Base-by-base conservation (phyloP, 768 basidiomycete genomes). In the Russula griseocarnosa region DNA sequence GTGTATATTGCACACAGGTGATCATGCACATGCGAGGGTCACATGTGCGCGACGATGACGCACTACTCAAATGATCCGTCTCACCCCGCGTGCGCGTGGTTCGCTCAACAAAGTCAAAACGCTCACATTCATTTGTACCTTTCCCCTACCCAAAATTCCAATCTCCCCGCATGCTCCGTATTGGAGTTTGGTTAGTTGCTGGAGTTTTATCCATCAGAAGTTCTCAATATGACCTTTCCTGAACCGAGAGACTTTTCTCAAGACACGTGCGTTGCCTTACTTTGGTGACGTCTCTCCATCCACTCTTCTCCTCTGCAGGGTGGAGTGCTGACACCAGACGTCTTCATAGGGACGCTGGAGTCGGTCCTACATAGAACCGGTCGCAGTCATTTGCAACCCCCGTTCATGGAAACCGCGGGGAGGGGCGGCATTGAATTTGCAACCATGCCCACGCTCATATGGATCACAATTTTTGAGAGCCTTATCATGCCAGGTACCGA, bases 11-110 rank as follows among this genome's bases (percentile, higher is more conserved):
- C 52, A 22, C 22, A 20, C 61, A 42, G 36, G 36, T 62, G 61
- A 51, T 57, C 47, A 13, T 8, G 44, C 56, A 54, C 61, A 63
- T 59, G 57, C 28, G 51, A 38, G 7, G 49, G 49, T 50, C 49
- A 28, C 49, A 28, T 14, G 49, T 24, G 49, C 49, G 49, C 49
- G 18, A 50, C 38, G 38, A 40, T 40, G 38, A 62, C 55, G 36
- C 38, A 51, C 55, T 18, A 50, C 58, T 22, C 8, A 36, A 60
- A 60, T 58, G 46, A 61, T 53, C 52, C 38, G 18, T 46, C 14
- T 38, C 5, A n/a, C 54, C 61, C 61, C 61, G 38, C 38, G 38
- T 18, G 38, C 46, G 50, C 44, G 47, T 57, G 55, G 9, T 57
- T 62, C 55, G 34, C 32, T 16, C 34, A 28, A 24, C 20, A 40